These are phyloP conservation scores for Coleophoma crateriformis DNA, from an alignment of 2,329 filamentous ascomycete species.

Conservation along the genomic window DNA sequence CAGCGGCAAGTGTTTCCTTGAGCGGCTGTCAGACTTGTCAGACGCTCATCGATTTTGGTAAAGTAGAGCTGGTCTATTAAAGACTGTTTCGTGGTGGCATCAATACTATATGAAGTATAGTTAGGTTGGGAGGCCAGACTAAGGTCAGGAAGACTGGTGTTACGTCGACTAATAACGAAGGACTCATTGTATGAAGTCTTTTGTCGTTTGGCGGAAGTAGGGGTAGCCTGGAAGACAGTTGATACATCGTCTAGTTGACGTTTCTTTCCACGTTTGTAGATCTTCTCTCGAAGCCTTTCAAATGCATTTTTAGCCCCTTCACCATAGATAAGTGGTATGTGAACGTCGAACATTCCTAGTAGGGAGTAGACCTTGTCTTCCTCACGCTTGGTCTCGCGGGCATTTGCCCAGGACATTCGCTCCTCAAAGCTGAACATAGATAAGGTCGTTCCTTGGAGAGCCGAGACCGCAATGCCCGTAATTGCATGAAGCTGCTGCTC, in stretches of 20 bases:
- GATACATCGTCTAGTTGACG: background rate
- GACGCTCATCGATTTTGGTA: constrained; percentile 28
- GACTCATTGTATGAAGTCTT: no score
- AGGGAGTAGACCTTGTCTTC: constrained; percentile 38
- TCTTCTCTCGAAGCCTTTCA: constrained; percentile 27
- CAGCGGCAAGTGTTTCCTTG: constrained; percentile 31
- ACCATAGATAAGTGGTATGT: constrained; percentile 36
- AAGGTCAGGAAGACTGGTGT: no score
- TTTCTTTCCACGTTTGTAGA: constrained; percentile 9
- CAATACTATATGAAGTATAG: background rate
- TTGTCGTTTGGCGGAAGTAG: background rate
- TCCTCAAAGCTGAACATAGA: background rate
- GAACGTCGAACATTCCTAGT: constrained; percentile 35
- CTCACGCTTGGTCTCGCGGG: constrained; percentile 23
- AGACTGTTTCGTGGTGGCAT: background rate
- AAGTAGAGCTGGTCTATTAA: constrained; percentile 27
- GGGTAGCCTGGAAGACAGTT: background rate
- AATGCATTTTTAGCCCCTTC: constrained; percentile 25
- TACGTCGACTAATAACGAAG: no score
- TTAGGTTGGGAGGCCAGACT: no score
- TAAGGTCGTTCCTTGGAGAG: background rate
- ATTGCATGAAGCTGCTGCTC: constrained; percentile 1
- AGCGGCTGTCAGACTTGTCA: constrained; percentile 26
- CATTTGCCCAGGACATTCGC: constrained; percentile 32
- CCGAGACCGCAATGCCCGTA: constrained; percentile 1